phyloP scores from a whole-genome alignment of 805 yeast genomes.

The Yamadazyma insecticola region DNA sequence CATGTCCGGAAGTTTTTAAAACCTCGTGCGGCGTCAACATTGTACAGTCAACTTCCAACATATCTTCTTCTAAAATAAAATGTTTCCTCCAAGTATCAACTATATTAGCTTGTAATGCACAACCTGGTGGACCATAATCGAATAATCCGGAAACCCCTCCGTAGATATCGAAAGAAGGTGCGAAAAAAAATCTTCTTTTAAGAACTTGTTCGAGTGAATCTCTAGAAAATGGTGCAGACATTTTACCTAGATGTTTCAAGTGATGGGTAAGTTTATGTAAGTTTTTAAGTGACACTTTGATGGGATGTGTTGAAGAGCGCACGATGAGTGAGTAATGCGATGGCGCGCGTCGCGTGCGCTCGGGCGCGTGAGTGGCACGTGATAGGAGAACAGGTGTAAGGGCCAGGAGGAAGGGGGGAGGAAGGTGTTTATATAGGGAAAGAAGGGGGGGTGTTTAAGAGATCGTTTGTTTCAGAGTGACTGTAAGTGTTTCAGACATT shows the following conservation, averaged over 20 bases:
- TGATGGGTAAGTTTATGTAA: background rate
- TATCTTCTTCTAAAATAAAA: constrained; percentile 94
- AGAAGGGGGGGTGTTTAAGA: too few species aligned
- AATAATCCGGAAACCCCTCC: constrained; percentile 98
- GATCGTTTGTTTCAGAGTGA: too few species aligned
- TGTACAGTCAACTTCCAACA: constrained; percentile 97
- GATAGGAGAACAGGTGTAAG: too few species aligned
- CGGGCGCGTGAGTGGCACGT: too few species aligned
- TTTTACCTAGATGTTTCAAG: constrained; percentile 15
- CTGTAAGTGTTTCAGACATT: too few species aligned
- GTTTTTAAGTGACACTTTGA: background rate
- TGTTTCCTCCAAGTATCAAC: constrained; percentile 97
- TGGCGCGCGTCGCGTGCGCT: background rate
- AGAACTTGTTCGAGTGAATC: constrained; percentile 86
- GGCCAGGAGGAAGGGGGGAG: too few species aligned
- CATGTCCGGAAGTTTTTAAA: constrained; percentile 97
- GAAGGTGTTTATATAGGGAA: too few species aligned
- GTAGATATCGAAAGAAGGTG: constrained; percentile 94
- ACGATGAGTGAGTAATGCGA: background rate
- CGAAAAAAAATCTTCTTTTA: constrained; percentile 94
- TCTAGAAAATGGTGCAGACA: constrained; percentile 58
- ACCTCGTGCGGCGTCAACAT: constrained; percentile 98
- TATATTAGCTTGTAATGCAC: constrained; percentile 95
- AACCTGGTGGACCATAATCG: constrained; percentile 99
- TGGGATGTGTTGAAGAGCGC: background rate